Evolutionary conservation across 2,329 filamentous ascomycete genomes (phyloP), one percentile per base, ranked within the genome.

Genomic region (Colletotrichum theobromicola): DNA sequence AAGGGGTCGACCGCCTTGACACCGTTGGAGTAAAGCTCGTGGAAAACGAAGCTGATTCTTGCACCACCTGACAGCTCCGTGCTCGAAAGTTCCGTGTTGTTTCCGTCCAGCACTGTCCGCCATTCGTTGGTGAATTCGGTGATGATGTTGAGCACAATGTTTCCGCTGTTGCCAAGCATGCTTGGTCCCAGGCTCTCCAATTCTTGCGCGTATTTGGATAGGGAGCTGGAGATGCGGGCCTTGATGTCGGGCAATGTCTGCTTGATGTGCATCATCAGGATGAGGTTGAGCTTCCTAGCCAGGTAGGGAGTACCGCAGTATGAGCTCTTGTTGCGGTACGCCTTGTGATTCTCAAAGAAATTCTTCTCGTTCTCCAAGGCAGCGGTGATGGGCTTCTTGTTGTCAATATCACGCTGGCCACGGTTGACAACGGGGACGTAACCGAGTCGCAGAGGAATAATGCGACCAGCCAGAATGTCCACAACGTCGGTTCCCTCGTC

Each of bases 211-310:
- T 99, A 99, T 84, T 99, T 99, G 82, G 96, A 93, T 75, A 99
- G 88, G 16, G 96, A 98, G 78, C 94, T 94, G n/a, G 94, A 91
- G 79, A 99, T 99, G 77, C 97, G 94, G 16, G 94, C 95, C 88
- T 99, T 99, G 89, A 99, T 99, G 82, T 99, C 97, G 53, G 97
- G 97, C 16, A 99, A 91, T 2, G 97, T 99, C 88, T 99, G 96
- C 87, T 99, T 99, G 89, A 99, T 99, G 88, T 99, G 97, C 97
- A 99, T 99, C 96, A 99, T 98, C 79, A 99, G 90, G 82, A 99
- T 98, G 81, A 99, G 89, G 86, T 99, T 99, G 75, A 99, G 91
- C 87, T 99, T 99, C 79, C 96, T 93, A 5, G 97, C 97, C 75
- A 99, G 89, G 82, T 99, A 99, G 5, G 97, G 97, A 4, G 97